phyloP scores from a whole-genome alignment of 805 yeast genomes.

The Metschnikowia arizonensis region DNA sequence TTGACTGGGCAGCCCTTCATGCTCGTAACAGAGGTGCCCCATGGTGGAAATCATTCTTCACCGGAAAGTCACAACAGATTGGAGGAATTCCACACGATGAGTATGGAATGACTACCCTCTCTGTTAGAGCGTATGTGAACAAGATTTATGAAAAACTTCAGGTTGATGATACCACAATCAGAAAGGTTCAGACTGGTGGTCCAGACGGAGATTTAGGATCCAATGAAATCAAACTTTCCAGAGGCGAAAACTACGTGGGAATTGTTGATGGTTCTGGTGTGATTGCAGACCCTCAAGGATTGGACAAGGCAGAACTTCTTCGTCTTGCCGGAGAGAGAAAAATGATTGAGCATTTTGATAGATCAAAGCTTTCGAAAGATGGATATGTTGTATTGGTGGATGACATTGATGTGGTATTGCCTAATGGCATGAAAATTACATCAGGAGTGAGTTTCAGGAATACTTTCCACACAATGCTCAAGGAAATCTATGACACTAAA shows the following conservation, averaged over 20 bases:
- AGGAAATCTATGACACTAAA: conserved; percentile 55
- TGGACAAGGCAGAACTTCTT: conserved; percentile 72
- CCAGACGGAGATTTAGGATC: conserved; percentile 98
- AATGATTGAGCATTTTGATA: conserved; percentile 70
- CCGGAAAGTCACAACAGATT: conserved; percentile 85
- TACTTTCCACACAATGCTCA: conserved; percentile 73
- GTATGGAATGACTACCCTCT: conserved; percentile 95
- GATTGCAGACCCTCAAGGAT: conserved; percentile 84
- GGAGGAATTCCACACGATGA: conserved; percentile 99
- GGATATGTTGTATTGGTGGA: conserved; percentile 87
- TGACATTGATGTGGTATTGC: conserved; percentile 73
- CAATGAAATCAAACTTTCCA: conserved; percentile 85
- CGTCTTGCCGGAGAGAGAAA: conserved; percentile 74
- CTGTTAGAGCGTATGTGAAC: conserved; percentile 88
- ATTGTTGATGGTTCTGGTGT: conserved; percentile 96
- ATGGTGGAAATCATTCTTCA: conserved; percentile 98
- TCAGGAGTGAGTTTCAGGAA: conserved; percentile 91
- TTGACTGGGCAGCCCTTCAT: conserved; percentile 96
- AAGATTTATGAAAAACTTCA: conserved; percentile 77
- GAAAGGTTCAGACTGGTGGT: conserved; percentile 95
- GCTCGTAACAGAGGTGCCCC: conserved; percentile 90
- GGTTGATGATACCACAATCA: conserved; percentile 54
- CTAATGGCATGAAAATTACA: conserved; percentile 68
- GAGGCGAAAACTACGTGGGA: conserved; percentile 79
- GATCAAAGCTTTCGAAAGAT: conserved; percentile 56